Evolutionary conservation across 2,329 filamentous ascomycete genomes (phyloP).

Genomic region (Thermomyces lanuginosus): DNA sequence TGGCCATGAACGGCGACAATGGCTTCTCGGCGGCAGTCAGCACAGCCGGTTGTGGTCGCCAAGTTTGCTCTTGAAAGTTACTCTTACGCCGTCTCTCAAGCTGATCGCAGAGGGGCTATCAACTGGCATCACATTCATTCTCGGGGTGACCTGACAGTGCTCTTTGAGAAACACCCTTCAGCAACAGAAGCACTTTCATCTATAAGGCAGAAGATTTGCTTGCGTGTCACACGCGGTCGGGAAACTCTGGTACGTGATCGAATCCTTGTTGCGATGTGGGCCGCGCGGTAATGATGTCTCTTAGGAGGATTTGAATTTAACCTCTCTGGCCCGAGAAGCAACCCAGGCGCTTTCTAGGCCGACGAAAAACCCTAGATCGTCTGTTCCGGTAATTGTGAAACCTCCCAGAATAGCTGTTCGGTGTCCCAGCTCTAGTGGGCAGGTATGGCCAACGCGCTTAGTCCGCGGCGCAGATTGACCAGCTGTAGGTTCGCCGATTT

Average conservation of each 20-base stretch:
- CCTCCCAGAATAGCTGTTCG: slow-evolving; percentile 31
- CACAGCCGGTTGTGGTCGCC: slow-evolving; percentile 7
- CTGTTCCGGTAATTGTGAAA: slow-evolving; percentile 28
- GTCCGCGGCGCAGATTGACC: slow-evolving; percentile 7
- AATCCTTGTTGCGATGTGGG: slow-evolving; percentile 1
- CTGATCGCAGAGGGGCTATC: slow-evolving; percentile 22
- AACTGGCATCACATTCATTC: slow-evolving; percentile 29
- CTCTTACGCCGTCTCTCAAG: slow-evolving; percentile 26
- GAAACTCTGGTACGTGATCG: slow-evolving; percentile 20
- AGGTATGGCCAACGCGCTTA: slow-evolving; percentile 10
- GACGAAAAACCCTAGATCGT: slow-evolving; percentile 12
- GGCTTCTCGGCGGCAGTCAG: background rate
- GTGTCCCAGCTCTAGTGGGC: slow-evolving; percentile 19
- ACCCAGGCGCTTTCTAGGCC: slow-evolving; percentile 7
- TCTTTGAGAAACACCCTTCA: slow-evolving; percentile 18
- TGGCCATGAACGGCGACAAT: no score
- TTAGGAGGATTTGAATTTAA: slow-evolving; percentile 29
- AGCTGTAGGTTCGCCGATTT: slow-evolving; percentile 25
- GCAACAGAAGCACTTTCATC: slow-evolving; percentile 4
- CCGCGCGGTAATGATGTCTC: background rate
- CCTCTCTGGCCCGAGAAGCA: slow-evolving; percentile 15
- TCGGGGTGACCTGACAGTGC: slow-evolving; percentile 18
- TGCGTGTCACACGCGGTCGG: slow-evolving; percentile 21
- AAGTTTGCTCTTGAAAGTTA: slow-evolving; percentile 26
- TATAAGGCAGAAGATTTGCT: slow-evolving; percentile 10